These are phyloP conservation scores for Zygoascus sp. DNA, from an alignment of 1,139 yeast genomes.

Conservation along the genomic window DNA sequence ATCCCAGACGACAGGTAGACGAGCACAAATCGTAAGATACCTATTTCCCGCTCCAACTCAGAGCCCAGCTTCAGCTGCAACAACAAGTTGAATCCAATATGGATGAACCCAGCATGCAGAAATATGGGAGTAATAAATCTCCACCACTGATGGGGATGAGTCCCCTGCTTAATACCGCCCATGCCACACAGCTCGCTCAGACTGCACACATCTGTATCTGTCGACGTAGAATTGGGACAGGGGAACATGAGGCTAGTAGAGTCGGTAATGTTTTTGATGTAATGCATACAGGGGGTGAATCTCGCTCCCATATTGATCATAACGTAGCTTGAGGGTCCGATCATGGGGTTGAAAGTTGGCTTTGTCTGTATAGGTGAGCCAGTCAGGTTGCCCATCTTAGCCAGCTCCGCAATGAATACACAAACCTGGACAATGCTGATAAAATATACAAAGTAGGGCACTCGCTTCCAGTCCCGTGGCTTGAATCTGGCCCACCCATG, in stretches of 20 bases:
- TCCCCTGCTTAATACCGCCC: slow-evolving; percentile 43
- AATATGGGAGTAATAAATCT: slow-evolving; percentile 67
- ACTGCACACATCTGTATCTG: slow-evolving; percentile 52
- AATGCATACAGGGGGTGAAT: slow-evolving; percentile 68
- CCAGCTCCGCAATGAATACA: slow-evolving; percentile 67
- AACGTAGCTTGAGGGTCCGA: slow-evolving; percentile 71
- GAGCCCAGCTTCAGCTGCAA: slow-evolving; percentile 61
- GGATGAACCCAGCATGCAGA: slow-evolving; percentile 70
- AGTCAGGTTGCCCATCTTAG: slow-evolving; percentile 54
- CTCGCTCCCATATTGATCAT: slow-evolving; percentile 69
- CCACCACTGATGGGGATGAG: slow-evolving; percentile 53
- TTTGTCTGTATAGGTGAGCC: slow-evolving; percentile 66
- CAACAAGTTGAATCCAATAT: slow-evolving; percentile 59
- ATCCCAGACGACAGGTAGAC: slow-evolving; percentile 63
- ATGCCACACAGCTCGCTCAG: slow-evolving; percentile 61
- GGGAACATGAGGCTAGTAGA: slow-evolving; percentile 49
- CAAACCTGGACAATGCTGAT: slow-evolving; percentile 45
- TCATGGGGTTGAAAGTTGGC: slow-evolving; percentile 75
- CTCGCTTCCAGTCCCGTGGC: slow-evolving; percentile 18
- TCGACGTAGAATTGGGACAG: slow-evolving; percentile 63
- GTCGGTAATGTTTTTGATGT: slow-evolving; percentile 49
- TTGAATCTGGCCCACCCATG: slow-evolving; percentile 6
- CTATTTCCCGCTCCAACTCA: slow-evolving; percentile 57
- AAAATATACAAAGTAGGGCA: slow-evolving; percentile 33
- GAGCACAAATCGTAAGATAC: slow-evolving; percentile 50